A percentile compares a stretch with the other conserved stretches of the same genome.
Conservation (phyloP, 2,329 filamentous ascomycete species). For the Phialocephala sp. region DNA sequence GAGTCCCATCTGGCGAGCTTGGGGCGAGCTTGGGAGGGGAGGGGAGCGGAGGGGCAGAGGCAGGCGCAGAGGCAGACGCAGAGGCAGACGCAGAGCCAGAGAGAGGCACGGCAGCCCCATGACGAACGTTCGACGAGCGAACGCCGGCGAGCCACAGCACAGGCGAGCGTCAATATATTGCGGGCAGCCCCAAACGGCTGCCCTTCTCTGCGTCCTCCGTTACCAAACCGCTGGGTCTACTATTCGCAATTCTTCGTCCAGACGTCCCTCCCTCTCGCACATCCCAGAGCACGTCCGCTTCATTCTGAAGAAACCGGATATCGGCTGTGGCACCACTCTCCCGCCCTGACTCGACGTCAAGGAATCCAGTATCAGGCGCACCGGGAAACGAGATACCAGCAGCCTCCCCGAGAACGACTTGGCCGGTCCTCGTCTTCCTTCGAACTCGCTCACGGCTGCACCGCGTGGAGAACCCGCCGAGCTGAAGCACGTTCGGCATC, state of each 20-base stretch:
- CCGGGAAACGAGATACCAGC: conserved; percentile 19
- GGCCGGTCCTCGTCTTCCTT: conserved; percentile 20
- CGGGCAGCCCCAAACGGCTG: conserved; percentile 38
- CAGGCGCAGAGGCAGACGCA: no score
- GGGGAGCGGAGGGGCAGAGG: no score
- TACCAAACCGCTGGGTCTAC: conserved; percentile 40
- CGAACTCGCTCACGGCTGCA: conserved; percentile 37
- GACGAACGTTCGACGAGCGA: conserved; percentile 31
- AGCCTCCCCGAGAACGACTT: conserved; percentile 19
- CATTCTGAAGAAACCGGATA: not conserved
- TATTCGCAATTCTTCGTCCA: conserved; percentile 21
- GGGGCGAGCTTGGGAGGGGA: no score
- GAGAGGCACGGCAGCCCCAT: conserved; percentile 31
- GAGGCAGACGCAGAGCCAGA: no score
- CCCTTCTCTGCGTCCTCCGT: conserved; percentile 37
- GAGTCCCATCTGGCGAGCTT: no score
- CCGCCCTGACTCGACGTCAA: conserved; percentile 7
- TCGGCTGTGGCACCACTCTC: not conserved
- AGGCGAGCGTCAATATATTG: conserved; percentile 42
- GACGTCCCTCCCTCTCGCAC: conserved; percentile 7
- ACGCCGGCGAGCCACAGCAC: conserved; percentile 23
- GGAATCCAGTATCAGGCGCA: conserved; percentile 6
- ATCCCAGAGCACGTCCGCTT: conserved; percentile 16
- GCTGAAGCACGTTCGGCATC: not conserved
- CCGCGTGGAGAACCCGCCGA: conserved; percentile 33